A percentile compares a stretch with the other conserved stretches of the same genome.
Evolutionary conservation across 441 rosid species (phyloP).

Genomic region (Viola pubescens): DNA sequence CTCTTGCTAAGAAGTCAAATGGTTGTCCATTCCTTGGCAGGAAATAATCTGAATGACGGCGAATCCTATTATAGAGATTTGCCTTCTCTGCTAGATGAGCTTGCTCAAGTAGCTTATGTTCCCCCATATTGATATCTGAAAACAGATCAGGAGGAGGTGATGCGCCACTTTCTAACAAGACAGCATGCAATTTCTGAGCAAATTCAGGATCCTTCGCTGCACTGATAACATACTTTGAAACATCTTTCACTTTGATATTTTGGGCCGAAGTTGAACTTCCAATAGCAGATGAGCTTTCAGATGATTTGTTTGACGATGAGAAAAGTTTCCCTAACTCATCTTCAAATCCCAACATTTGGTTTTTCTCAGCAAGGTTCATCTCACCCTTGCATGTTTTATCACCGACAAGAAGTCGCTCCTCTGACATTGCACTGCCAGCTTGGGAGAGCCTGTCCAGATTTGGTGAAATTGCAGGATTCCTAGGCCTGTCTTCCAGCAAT

Average conservation of each 20-base stretch:
- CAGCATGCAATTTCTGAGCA: constrained; percentile 88
- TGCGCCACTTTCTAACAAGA: constrained; percentile 87
- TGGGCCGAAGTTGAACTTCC: constrained; percentile 56
- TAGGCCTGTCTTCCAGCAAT: constrained; percentile 33
- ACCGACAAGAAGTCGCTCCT: constrained; percentile 30
- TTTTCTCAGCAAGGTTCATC: constrained; percentile 34
- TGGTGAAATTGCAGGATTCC: constrained; percentile 26
- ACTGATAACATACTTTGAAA: constrained; percentile 74
- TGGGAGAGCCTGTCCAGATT: constrained; percentile 19
- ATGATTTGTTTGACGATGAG: constrained; percentile 33
- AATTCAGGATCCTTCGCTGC: constrained; percentile 93
- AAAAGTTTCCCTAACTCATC: constrained; percentile 60
- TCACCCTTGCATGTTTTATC: constrained; percentile 32
- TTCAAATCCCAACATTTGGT: constrained; percentile 51
- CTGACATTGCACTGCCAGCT: constrained; percentile 24
- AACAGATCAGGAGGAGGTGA: constrained; percentile 88
- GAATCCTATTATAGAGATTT: constrained; percentile 22
- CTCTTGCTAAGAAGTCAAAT: constrained; percentile 17
- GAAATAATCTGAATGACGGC: constrained; percentile 27
- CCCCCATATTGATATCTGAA: constrained; percentile 41
- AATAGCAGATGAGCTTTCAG: constrained; percentile 36
- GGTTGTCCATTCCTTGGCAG: constrained; percentile 23
- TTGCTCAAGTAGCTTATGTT: constrained; percentile 31
- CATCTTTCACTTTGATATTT: constrained; percentile 76
- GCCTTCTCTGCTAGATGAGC: constrained; percentile 24